Base-by-base conservation (phyloP, 371 early-diverging fungal genomes). In the Mortierella sp. region DNA sequence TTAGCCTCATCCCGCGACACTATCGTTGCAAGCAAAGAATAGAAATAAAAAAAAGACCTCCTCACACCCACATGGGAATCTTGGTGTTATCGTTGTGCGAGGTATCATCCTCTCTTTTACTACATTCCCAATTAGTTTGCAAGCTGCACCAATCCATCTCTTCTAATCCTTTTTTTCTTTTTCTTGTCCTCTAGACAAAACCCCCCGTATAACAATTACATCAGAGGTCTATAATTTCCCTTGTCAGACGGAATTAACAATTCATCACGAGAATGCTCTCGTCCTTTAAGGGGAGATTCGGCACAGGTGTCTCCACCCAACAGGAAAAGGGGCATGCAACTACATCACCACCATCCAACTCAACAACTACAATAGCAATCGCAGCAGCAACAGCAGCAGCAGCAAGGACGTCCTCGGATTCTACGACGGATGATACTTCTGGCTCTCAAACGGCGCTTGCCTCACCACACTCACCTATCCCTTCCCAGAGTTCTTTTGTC, bases 251-350 rank as follows among this genome's bases (percentile, higher is more conserved):
- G 22, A 52, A 8, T 24, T 24, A 24, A 55, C 21, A 24, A 11
- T 33, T 28, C 28, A 22, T 28, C 55, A 24, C 55, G 55, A 55
- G 55, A 55, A 80, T 80, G 81, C 74, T 80, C 69, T 80, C 81
- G 13, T 74, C 75, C 28, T 74, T 80, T 58, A 80, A 80, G 38
- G 81, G 69, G 57, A 74, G 67, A 53, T 72, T 80, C 65, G 75
- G 69, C 60, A 74, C 81, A 21, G 47, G 81, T 64, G 57, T 74
- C 65, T 58, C 81, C 32, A 71, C 70, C 60, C 57, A 52, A 22
- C 79, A 79, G 36, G 77, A 75, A 65, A 69, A 53, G 28, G 41
- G 65, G 11, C 53, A 38, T 6, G 52, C 61, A 9, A 70, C 63
- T 38, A 11, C 60, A 15, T 33, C 70, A 13, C 33, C 65, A 45